Percentiles rank a stretch among this genome's conserved stretches.
Evolutionary conservation across 1,284 basidiomycete genomes (phyloP).

Genomic region (Fomitopsis schrenkii): DNA sequence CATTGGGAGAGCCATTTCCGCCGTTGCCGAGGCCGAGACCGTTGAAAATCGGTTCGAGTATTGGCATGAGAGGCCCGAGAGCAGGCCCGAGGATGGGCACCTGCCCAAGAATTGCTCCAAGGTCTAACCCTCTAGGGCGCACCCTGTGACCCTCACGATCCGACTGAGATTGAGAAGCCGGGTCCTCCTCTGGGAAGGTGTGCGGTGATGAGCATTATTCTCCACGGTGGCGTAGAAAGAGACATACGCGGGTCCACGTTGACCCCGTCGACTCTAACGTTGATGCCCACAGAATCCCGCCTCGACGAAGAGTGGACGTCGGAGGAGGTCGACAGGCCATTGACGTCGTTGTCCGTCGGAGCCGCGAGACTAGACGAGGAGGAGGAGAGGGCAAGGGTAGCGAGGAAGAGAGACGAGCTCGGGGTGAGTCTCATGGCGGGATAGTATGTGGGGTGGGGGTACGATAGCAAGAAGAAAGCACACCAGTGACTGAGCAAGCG

Average conservation of each 20-base stretch:
- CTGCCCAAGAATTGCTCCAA: constrained; percentile 1
- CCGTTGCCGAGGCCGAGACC: constrained; percentile 1
- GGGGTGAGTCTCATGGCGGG: constrained; percentile 34
- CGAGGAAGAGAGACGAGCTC: constrained; percentile 34
- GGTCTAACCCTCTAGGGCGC: background rate
- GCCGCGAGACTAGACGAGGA: constrained; percentile 22
- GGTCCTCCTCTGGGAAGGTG: background rate
- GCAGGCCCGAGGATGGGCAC: constrained; percentile 12
- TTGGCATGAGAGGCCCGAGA: background rate
- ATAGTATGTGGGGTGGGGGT: constrained; percentile 22
- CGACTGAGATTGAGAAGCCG: background rate
- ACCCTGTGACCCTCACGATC: background rate
- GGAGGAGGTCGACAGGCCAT: constrained; percentile 11
- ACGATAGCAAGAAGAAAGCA: constrained; percentile 19
- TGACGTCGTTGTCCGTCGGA: constrained; percentile 17
- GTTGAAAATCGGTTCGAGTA: background rate
- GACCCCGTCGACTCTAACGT: background rate
- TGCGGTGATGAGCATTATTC: background rate
- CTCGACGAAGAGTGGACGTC: background rate
- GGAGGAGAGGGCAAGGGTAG: constrained; percentile 30
- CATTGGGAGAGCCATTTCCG: background rate
- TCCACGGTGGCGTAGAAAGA: too few relatives aligned
- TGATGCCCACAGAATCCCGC: background rate
- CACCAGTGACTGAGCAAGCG: constrained; percentile 12
- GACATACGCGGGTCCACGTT: background rate